phyloP scores from a whole-genome alignment of 352 stramenopile species.

The Globisporangium parvum region DNA sequence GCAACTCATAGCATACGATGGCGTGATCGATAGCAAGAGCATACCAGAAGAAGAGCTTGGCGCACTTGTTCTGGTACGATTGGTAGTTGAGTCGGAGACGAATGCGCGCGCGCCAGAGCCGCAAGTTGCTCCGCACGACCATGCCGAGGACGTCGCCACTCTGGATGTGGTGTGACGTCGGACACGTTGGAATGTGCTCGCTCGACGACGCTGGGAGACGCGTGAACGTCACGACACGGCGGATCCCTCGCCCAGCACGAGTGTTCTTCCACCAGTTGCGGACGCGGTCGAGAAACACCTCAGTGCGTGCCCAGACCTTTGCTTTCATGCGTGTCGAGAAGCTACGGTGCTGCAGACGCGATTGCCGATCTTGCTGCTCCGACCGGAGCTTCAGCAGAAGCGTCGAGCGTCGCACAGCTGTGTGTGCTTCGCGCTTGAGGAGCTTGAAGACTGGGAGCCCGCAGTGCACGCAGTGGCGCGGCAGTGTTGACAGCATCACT shows the following conservation, averaged over 20 bases:
- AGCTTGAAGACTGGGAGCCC: slow-evolving; percentile 54
- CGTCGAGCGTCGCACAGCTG: slow-evolving; percentile 24
- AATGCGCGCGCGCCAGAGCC: slow-evolving; percentile 57
- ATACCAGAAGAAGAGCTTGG: slow-evolving; percentile 71
- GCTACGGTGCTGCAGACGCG: slow-evolving; percentile 10
- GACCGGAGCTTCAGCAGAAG: slow-evolving; percentile 40
- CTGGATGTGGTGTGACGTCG: slow-evolving; percentile 44
- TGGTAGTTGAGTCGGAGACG: slow-evolving; percentile 69
- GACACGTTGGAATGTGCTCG: slow-evolving; percentile 34
- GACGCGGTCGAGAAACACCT: slow-evolving; percentile 7
- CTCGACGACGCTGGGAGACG: slow-evolving; percentile 43
- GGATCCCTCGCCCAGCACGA: slow-evolving; percentile 15
- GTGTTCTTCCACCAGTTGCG: slow-evolving; percentile 18
- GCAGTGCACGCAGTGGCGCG: slow-evolving; percentile 52
- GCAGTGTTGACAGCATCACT: slow-evolving; percentile 43
- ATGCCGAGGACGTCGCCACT: slow-evolving; percentile 41
- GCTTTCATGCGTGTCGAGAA: slow-evolving; percentile 25
- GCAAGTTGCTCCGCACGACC: slow-evolving; percentile 66
- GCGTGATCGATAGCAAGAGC: not conserved
- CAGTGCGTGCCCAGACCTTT: slow-evolving; percentile 8
- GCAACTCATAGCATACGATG: too few relatives aligned
- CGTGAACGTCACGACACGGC: slow-evolving; percentile 19
- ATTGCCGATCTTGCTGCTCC: slow-evolving; percentile 20
- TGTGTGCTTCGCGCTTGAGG: slow-evolving; percentile 20
- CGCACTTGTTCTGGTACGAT: slow-evolving; percentile 71